Conservation (phyloP, 371 early-diverging fungal species). For the Globomyces sp. region DNA sequence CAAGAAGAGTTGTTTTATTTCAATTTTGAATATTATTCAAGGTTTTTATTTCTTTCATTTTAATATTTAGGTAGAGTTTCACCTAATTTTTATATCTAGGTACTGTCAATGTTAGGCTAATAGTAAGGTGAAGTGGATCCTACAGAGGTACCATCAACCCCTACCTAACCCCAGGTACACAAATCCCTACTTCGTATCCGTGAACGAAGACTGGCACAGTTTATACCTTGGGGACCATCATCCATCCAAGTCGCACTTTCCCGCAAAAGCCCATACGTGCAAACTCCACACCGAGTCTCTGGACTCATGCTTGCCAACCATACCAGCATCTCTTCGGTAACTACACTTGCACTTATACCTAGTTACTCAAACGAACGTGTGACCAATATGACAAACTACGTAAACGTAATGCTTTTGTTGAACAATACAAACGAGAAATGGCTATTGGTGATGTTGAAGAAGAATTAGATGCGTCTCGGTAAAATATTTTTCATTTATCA, state of each 20-base stretch:
- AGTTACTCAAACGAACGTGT: slow-evolving; percentile 91
- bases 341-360: slow-evolving; percentile 20
- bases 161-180: slow-evolving; percentile 65
- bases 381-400: slow-evolving; percentile 97
- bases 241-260: slow-evolving; percentile 96
- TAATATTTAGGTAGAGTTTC: no score
- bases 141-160: slow-evolving; percentile 72
- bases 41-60: no score
- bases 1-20: slow-evolving; percentile 93
- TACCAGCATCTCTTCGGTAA: slow-evolving; percentile 88
- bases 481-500: slow-evolving; percentile 16
- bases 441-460: slow-evolving; percentile 81
- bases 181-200: slow-evolving; percentile 94
- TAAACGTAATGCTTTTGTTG: slow-evolving; percentile 98
- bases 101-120: no score
- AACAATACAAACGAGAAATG: slow-evolving; percentile 86
- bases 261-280: slow-evolving; percentile 88
- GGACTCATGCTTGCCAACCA: slow-evolving; percentile 99
- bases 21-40: slow-evolving; percentile 95
- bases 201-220: slow-evolving; percentile 91
- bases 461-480: slow-evolving; percentile 88
- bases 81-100: no score
- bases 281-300: slow-evolving; percentile 89
- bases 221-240: slow-evolving; percentile 99
- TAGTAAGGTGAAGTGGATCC: slow-evolving; percentile 88